These are phyloP conservation scores for Casuarina equisetifolia DNA, from an alignment of 306 rosid species.

Conservation along the genomic window DNA sequence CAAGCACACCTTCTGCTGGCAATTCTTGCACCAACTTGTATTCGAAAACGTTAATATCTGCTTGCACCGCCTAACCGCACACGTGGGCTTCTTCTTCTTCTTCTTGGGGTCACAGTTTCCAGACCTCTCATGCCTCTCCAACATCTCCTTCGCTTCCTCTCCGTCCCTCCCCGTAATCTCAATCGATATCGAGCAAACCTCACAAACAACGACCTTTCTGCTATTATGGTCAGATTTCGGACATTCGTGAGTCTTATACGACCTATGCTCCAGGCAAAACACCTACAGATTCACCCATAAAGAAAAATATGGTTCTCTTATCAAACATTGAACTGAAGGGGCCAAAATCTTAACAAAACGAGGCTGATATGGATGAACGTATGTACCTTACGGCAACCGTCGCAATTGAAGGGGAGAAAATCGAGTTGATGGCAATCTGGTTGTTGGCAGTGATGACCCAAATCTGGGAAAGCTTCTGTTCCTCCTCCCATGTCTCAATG, in stretches of 20 bases:
- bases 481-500: conserved; percentile 65
- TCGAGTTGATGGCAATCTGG: conserved; percentile 74
- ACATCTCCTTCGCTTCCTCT: conserved; percentile 43
- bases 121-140: conserved; percentile 57
- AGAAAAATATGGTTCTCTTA: not conserved
- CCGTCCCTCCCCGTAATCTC: conserved; percentile 56
- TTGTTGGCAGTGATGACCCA: conserved; percentile 79
- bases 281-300: conserved; percentile 36
- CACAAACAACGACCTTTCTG: conserved; percentile 78
- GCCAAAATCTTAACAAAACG: too few relatives aligned
- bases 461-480: conserved; percentile 90
- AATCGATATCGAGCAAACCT: conserved; percentile 64
- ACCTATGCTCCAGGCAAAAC: conserved; percentile 80
- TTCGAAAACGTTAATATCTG: conserved; percentile 75
- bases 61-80: conserved; percentile 75
- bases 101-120: conserved; percentile 71
- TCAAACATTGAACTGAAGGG: not conserved
- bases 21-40: conserved; percentile 62
- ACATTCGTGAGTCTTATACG: conserved; percentile 69
- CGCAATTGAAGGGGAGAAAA: conserved; percentile 85
- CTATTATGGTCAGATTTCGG: conserved; percentile 68
- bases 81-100: conserved; percentile 74
- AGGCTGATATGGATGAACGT: not conserved
- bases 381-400: conserved; percentile 56
- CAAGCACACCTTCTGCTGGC: conserved; percentile 73